Base-by-base conservation (phyloP, 2,329 filamentous ascomycete genomes). In the Sclerotinia borealis region DNA sequence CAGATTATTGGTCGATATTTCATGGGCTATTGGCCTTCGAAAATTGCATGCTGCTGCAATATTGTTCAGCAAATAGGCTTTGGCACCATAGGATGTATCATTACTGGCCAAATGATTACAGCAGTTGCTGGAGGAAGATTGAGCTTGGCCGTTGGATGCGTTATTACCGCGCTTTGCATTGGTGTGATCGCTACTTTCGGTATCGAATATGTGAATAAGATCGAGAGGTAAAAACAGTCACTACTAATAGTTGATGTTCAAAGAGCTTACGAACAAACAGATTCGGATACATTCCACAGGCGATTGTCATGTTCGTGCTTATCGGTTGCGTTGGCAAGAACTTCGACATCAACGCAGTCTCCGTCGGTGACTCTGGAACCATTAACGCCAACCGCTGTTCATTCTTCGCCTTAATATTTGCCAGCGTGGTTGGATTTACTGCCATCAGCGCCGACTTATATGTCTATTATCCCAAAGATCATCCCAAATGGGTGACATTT, bases 1-100 rank as follows among this genome's bases (percentile, higher is more conserved):
- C 63, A 79, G 78, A 81, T 85, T 34, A 79, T 86, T 68, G 80
- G 83, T 2, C 78, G 84, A 11, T 87, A 85, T 70, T 77, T 81
- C 48, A 86, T 86, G 80, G 85, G 85, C 2, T 87, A 83, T 80
- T 87, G 81, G 77, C 85, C 85, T 0, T 81, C 81, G 59, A 87
- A 87, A 73, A 74, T 88, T 19, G 79, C 86, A 36, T 83, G 85
- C n/a, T 70, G 87, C 25, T 76, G 88, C 58, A 87, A 87, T 68
- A 76, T 88, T 59, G 79, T 88, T 47, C 58, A 81, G 85, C 36
- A 78, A 86, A 72, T 76, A 86, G 6, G 84, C 5, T 88, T 87
- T 68, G 78, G 79, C n/a, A 75, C 87, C 69, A 83, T 89, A 64
- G 83, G 86, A 70, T 85, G 63, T 56, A 63, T 68, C 52, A 63